Evolutionary conservation across 352 stramenopile species (phyloP), one percentile per base, ranked within the genome.

Genomic region (Globisporangium rhizosaccharum): DNA sequence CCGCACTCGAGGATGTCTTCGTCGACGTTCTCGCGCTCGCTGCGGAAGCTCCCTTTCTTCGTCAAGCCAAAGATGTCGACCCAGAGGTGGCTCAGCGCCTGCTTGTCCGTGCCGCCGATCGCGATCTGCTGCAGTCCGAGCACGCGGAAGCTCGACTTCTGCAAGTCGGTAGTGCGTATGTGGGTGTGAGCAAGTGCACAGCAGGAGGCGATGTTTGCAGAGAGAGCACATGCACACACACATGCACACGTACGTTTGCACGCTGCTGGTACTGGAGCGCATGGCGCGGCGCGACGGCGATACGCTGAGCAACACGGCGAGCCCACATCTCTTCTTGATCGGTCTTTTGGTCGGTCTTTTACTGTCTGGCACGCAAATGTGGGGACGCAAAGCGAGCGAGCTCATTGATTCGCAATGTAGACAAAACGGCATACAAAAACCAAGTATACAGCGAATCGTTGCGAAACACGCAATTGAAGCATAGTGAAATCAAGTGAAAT

Each of bases 81-180:
- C 89, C 88, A 97, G 3, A 97, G 67, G 26, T 85, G 68, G 63
- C 69, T 85, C n/a, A 98, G 71, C 26, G 79, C 73, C 47, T 64
- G 66, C 71, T 98, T 98, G 69, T 96, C 75, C 1, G 86, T 51
- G 30, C 83, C 89, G 52, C 97, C 97, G 46, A 99, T 96, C 25
- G 97, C 97, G 44, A 99, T 86, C 77, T 99, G 97, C 79, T 99
- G 97, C 51, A 99, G 70, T 26, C 97, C 97, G 20, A 99, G 78
- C 57, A 99, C 88, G 59, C 87, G 81, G 78, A 98, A 99, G 28
- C 87, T 82, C 47, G 78, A 88, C 50, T 78, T 77, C 73, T 75
- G 26, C 17, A 20, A 20, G 15, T 6, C 14, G 46, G 11, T 0
- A n/a, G 23, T 14, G 25, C 15, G 26, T 41, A 25, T 25, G 48